Conservation (phyloP, 169 alveolate species). For the Cytauxzoon felis region DNA sequence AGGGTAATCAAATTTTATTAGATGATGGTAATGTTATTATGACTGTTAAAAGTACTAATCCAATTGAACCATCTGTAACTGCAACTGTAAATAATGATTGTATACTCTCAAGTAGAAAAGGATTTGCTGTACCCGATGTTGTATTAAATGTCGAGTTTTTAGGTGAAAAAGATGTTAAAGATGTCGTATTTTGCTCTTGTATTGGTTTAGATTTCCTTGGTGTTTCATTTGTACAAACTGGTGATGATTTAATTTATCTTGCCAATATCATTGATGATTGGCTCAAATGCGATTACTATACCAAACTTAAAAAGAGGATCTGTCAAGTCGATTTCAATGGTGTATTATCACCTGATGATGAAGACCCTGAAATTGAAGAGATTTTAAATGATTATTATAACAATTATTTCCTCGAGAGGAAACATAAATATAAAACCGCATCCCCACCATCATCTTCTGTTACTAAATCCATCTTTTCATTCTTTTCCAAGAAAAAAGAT, state of each 20-base stretch:
- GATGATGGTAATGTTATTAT: slow-evolving; percentile 75
- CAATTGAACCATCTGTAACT: slow-evolving; percentile 45
- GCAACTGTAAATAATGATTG: slow-evolving; percentile 72
- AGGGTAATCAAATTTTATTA: slow-evolving; percentile 68
- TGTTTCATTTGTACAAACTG: slow-evolving; percentile 70
- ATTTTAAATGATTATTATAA: slow-evolving; percentile 48
- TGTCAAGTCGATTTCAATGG: slow-evolving; percentile 1
- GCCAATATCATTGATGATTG: slow-evolving; percentile 68
- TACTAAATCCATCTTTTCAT: slow-evolving; percentile 33
- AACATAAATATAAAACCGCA: slow-evolving; percentile 22
- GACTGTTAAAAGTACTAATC: slow-evolving; percentile 52
- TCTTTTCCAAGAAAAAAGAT: slow-evolving; percentile 39
- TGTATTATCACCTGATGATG: slow-evolving; percentile 19
- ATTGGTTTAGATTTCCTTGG: slow-evolving; percentile 73
- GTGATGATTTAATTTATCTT: slow-evolving; percentile 65
- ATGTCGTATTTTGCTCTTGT: slow-evolving; percentile 73
- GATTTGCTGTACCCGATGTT: slow-evolving; percentile 78
- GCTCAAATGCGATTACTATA: slow-evolving; percentile 41
- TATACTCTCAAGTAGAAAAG: slow-evolving; percentile 74
- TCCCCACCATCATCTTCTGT: slow-evolving; percentile 29
- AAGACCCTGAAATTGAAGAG: slow-evolving; percentile 54
- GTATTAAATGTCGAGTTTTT: slow-evolving; percentile 72
- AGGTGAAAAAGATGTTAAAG: slow-evolving; percentile 73
- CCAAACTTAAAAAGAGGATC: slow-evolving; percentile 32
- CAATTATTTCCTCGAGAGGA: slow-evolving; percentile 61